A percentile compares a stretch with the other conserved stretches of the same genome.
Conservation (phyloP, 306 rosid genomes). For the Boehmeria nivea region DNA sequence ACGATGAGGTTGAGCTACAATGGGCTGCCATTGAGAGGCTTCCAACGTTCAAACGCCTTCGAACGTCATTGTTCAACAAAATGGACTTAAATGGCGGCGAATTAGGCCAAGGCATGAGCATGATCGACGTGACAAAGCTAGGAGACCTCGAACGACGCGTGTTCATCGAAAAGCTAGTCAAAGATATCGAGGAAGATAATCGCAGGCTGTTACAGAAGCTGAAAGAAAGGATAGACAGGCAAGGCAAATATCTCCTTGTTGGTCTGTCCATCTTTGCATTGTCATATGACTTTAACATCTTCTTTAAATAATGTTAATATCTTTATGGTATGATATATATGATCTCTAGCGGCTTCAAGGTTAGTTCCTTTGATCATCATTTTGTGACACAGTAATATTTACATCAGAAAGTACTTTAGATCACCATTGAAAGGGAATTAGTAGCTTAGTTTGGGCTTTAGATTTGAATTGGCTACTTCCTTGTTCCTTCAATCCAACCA, state of each 20-base stretch:
- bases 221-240: constrained; percentile 51
- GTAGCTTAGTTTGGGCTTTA: too few relatives aligned
- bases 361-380: too few relatives aligned
- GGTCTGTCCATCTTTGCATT: too few relatives aligned
- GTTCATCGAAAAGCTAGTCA: constrained; percentile 58
- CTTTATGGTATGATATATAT: too few relatives aligned
- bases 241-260: constrained; percentile 12
- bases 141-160: constrained; percentile 44
- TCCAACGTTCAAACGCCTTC: constrained; percentile 39
- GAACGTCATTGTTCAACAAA: constrained; percentile 46
- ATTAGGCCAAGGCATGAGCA: constrained; percentile 7
- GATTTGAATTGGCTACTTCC: too few relatives aligned
- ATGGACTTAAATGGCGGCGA: not conserved
- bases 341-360: too few relatives aligned
- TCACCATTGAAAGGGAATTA: too few relatives aligned
- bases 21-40: constrained; percentile 62
- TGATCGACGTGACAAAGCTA: constrained; percentile 53
- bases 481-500: too few relatives aligned
- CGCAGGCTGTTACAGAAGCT: constrained; percentile 47
- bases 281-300: not conserved
- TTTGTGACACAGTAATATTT: too few relatives aligned
- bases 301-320: too few relatives aligned
- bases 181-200: constrained; percentile 55
- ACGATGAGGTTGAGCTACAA: constrained; percentile 17
- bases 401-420: too few relatives aligned